These are phyloP conservation scores for Wolfiporia cocos DNA, from an alignment of 1,284 basidiomycete genomes.

Conservation along the genomic window DNA sequence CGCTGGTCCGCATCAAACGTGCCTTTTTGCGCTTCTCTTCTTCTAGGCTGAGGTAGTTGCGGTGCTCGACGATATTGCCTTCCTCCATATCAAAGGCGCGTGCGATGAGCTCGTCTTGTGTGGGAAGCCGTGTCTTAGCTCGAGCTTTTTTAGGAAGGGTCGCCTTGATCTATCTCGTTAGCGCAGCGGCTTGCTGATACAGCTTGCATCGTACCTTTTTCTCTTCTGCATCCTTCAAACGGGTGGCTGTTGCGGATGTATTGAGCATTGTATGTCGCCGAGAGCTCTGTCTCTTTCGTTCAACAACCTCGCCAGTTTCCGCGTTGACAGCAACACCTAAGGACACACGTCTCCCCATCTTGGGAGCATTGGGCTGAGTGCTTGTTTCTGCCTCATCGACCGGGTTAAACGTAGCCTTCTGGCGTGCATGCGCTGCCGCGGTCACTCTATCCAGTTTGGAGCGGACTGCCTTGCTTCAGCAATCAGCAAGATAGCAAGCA, in stretches of 20 bases:
- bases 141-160: constrained; percentile 55
- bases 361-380: constrained; percentile 27
- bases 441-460: constrained; percentile 53
- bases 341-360: constrained; percentile 46
- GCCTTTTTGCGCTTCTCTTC: constrained; percentile 76
- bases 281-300: constrained; percentile 53
- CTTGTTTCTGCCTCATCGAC: constrained; percentile 20
- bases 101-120: constrained; percentile 77
- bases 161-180: constrained; percentile 47
- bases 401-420: constrained; percentile 60
- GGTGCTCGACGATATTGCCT: constrained; percentile 74
- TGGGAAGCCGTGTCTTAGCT: constrained; percentile 42
- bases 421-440: constrained; percentile 57
- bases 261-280: constrained; percentile 61
- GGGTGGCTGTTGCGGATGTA: constrained; percentile 52
- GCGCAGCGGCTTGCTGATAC: too few species aligned
- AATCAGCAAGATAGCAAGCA: not conserved
- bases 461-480: constrained; percentile 39
- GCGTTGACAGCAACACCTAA: constrained; percentile 47
- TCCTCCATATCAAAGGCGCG: constrained; percentile 83
- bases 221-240: constrained; percentile 57
- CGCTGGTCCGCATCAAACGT: constrained; percentile 48
- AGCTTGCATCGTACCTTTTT: constrained; percentile 61
- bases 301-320: constrained; percentile 49
- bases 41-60: constrained; percentile 71